These are phyloP conservation scores for Rauvolfia tetraphylla DNA, from an alignment of 257 asterid species.

Conservation along the genomic window DNA sequence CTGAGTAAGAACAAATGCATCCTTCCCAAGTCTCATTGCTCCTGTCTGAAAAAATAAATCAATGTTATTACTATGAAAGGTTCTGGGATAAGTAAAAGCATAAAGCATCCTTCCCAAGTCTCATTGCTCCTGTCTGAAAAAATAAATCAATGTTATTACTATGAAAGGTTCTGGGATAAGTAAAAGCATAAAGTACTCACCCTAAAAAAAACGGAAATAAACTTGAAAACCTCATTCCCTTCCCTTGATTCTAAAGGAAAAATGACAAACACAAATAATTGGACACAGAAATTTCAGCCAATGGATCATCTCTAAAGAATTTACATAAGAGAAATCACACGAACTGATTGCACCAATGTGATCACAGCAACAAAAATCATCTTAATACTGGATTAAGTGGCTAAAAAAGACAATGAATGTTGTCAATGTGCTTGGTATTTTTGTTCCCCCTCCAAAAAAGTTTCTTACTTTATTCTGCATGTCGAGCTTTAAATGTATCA, in stretches of 20 bases:
- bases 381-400: neutral
- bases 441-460: neutral
- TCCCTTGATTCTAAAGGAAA: neutral
- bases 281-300: neutral
- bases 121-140: conserved; percentile 75
- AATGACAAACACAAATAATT: neutral
- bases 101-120: conserved; percentile 60
- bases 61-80: neutral
- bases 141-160: neutral
- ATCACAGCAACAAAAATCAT: neutral
- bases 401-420: neutral
- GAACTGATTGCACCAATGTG: neutral
- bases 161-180: neutral
- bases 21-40: conserved; percentile 82
- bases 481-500: neutral
- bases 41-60: conserved; percentile 50
- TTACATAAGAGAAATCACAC: neutral
- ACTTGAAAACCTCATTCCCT: neutral
- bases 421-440: neutral
- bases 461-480: neutral
- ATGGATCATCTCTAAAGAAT: neutral
- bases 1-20: conserved; percentile 82
- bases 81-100: neutral
- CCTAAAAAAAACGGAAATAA: neutral
- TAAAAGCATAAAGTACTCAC: neutral